phyloP scores from a whole-genome alignment of 805 yeast genomes.

The Candida adriatica region DNA sequence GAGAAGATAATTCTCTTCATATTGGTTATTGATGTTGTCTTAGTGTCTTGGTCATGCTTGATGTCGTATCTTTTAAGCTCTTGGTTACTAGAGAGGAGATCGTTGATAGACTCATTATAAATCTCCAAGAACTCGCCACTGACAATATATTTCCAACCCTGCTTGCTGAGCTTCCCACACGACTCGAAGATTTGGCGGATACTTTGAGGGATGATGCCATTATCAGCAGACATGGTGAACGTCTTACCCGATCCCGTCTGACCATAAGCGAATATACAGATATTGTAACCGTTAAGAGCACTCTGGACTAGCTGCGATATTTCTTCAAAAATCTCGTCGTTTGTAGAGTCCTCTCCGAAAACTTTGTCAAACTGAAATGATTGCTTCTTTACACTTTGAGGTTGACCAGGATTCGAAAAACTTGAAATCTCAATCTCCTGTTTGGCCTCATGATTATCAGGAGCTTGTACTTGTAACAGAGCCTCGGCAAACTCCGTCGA shows the following conservation, averaged over 20 bases:
- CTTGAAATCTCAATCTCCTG: constrained; percentile 18
- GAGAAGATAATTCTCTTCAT: constrained; percentile 42
- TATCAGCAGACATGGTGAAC: constrained; percentile 70
- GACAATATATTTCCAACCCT: constrained; percentile 59
- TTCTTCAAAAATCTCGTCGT: constrained; percentile 70
- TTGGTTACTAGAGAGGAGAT: constrained; percentile 38
- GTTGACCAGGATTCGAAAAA: neutral
- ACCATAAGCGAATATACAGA: constrained; percentile 94
- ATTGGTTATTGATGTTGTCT: constrained; percentile 57
- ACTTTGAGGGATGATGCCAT: constrained; percentile 81
- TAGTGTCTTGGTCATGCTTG: constrained; percentile 51
- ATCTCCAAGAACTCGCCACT: constrained; percentile 81
- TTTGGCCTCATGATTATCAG: constrained; percentile 22
- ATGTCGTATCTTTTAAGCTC: constrained; percentile 50
- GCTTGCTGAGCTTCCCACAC: constrained; percentile 34
- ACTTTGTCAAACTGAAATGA: constrained; percentile 73
- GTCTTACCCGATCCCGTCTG: constrained; percentile 97
- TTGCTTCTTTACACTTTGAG: constrained; percentile 18
- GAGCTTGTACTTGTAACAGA: constrained; percentile 26
- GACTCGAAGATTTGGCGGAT: constrained; percentile 62
- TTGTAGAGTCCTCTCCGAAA: constrained; percentile 48
- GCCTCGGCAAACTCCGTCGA: constrained; percentile 19
- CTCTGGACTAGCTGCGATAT: constrained; percentile 80
- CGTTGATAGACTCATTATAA: constrained; percentile 77
- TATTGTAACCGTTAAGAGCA: constrained; percentile 83